A percentile compares a stretch with the other conserved stretches of the same genome.
Conservation (phyloP, 169 alveolate genomes). For the Plasmodium sp. region DNA sequence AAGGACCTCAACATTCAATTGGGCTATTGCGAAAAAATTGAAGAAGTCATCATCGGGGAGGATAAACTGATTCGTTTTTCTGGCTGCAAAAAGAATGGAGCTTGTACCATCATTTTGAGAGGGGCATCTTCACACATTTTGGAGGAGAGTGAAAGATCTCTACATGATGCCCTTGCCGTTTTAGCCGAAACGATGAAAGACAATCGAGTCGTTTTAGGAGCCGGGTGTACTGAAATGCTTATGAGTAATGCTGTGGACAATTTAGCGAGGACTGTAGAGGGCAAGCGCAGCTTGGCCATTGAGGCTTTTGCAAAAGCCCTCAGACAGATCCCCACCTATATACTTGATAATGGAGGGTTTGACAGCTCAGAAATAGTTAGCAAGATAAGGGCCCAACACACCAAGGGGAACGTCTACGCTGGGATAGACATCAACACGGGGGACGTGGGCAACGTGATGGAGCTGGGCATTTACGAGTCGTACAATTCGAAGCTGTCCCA, state of each 20-base stretch:
- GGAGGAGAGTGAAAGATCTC: slow-evolving; percentile 99
- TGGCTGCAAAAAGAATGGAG: slow-evolving; percentile 95
- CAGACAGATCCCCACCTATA: slow-evolving; percentile 97
- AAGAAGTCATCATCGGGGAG: slow-evolving; percentile 99
- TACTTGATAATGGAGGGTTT: slow-evolving; percentile 98
- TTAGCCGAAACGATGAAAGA: slow-evolving; percentile 95
- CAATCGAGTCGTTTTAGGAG: slow-evolving; percentile 97
- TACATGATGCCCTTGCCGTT: slow-evolving; percentile 99
- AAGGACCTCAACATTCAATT: slow-evolving; percentile 93
- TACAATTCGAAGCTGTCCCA: slow-evolving; percentile 97
- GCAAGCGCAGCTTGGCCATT: slow-evolving; percentile 97
- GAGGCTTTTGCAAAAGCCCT: slow-evolving; percentile 99
- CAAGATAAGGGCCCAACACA: slow-evolving; percentile 96
- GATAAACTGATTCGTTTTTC: slow-evolving; percentile 97
- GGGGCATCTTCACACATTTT: slow-evolving; percentile 99
- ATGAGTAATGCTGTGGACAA: slow-evolving; percentile 98
- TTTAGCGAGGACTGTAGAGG: slow-evolving; percentile 94
- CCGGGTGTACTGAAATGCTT: slow-evolving; percentile 98
- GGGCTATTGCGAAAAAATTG: slow-evolving; percentile 97
- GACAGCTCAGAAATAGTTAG: slow-evolving; percentile 98
- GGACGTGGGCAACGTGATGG: slow-evolving; percentile 95
- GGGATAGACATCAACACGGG: slow-evolving; percentile 96
- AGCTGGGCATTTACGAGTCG: slow-evolving; percentile 97
- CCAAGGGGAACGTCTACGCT: slow-evolving; percentile 90
- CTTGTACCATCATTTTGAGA: slow-evolving; percentile 98